These are phyloP conservation scores for Gossypium gossypioides DNA, from an alignment of 441 rosid genomes.

Conservation along the genomic window DNA sequence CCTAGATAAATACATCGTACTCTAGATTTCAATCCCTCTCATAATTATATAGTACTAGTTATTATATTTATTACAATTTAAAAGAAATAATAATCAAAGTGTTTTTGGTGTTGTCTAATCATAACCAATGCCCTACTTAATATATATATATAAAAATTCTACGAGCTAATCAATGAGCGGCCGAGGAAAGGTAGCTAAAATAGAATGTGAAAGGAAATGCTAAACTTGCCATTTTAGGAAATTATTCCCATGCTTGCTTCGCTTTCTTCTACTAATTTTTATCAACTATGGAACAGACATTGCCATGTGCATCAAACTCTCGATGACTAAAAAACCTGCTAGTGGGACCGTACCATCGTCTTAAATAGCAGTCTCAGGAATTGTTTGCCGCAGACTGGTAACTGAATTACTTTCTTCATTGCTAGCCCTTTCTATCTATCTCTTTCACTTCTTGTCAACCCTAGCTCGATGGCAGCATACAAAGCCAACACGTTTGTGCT, in stretches of 20 bases:
- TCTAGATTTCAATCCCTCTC: not conserved
- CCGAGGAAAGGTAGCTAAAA: constrained; percentile 12
- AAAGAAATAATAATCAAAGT: constrained; percentile 18
- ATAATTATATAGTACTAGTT: not conserved
- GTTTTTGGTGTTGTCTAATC: constrained; percentile 36
- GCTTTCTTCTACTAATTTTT: not conserved
- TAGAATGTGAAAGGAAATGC: not conserved
- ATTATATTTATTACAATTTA: not conserved
- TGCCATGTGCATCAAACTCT: constrained; percentile 18
- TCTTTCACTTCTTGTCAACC: not conserved
- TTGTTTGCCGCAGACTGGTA: not conserved
- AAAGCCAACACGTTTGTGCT: constrained; percentile 8
- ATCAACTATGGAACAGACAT: constrained; percentile 16
- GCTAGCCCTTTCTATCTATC: not conserved
- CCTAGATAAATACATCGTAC: not conserved
- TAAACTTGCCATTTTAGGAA: constrained; percentile 26
- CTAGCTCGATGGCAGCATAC: constrained; percentile 20
- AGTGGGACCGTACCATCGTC: constrained; percentile 15
- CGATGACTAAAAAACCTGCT: not conserved
- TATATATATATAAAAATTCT: not conserved
- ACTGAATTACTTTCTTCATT: not conserved
- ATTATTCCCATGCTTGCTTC: constrained; percentile 28
- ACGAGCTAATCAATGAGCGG: constrained; percentile 19
- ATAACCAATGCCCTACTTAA: constrained; percentile 21
- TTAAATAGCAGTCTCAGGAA: constrained; percentile 24